phyloP scores from a whole-genome alignment of 208 protist genomes.

The Crithidia expoeki region DNA sequence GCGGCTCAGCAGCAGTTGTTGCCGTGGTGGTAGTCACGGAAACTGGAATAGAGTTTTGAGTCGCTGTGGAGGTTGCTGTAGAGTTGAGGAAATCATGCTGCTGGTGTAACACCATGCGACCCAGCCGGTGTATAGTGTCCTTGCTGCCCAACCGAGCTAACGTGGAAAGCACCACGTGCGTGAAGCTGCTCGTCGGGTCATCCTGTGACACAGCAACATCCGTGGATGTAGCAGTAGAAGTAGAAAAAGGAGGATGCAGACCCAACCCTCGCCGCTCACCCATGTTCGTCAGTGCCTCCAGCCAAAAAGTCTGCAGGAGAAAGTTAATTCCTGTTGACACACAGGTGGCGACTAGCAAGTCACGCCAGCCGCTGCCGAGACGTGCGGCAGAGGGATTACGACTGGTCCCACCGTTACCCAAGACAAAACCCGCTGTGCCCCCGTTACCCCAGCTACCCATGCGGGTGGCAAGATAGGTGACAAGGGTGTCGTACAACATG shows the following conservation, averaged over 20 bases:
- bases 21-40: background rate
- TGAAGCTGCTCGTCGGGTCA: conserved; percentile 6
- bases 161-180: conserved; percentile 17
- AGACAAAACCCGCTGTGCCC: conserved; percentile 4
- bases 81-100: background rate
- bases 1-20: background rate
- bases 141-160: conserved; percentile 23
- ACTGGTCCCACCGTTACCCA: conserved; percentile 10
- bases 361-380: conserved; percentile 28
- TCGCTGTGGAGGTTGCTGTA: background rate
- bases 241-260: background rate
- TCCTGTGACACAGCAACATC: no score
- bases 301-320: conserved; percentile 23
- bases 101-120: conserved; percentile 17
- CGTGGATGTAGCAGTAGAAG: background rate
- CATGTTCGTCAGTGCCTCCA: conserved; percentile 27
- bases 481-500: conserved; percentile 36
- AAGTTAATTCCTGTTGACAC: conserved; percentile 31
- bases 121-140: conserved; percentile 23
- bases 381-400: background rate
- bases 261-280: conserved; percentile 25
- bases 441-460: conserved; percentile 18
- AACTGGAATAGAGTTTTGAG: background rate
- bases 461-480: conserved; percentile 35
- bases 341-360: conserved; percentile 29